Evolutionary conservation across 2,329 filamentous ascomycete genomes (phyloP).

Genomic region (Aspergillus sp.): DNA sequence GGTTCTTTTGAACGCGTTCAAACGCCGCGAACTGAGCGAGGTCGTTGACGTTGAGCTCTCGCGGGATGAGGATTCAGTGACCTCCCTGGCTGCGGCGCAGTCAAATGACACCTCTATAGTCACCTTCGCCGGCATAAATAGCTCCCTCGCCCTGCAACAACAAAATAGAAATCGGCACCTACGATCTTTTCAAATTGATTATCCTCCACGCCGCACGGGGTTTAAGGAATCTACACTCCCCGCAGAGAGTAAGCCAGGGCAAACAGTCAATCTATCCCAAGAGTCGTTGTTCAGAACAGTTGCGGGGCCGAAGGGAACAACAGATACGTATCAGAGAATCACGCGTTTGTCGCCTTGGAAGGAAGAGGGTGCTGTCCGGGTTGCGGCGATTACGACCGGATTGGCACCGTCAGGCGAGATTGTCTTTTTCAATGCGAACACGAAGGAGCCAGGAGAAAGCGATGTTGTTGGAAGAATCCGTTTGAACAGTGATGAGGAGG

Average conservation of each 20-base stretch:
- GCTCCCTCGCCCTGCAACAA: slow-evolving; percentile 68
- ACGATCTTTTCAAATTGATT: slow-evolving; percentile 67
- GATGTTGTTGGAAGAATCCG: slow-evolving; percentile 57
- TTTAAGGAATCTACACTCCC: slow-evolving; percentile 17
- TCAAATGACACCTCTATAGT: slow-evolving; percentile 54
- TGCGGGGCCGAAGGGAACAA: slow-evolving; percentile 28
- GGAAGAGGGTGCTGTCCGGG: slow-evolving; percentile 56
- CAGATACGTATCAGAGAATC: slow-evolving; percentile 61
- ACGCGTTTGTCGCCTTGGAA: slow-evolving; percentile 57
- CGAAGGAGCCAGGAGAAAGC: slow-evolving; percentile 49
- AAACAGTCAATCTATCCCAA: slow-evolving; percentile 51
- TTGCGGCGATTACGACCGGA: slow-evolving; percentile 78
- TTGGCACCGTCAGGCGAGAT: slow-evolving; percentile 75
- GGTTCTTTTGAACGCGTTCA: slow-evolving; percentile 71
- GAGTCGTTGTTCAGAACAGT: slow-evolving; percentile 51
- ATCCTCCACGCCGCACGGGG: slow-evolving; percentile 48
- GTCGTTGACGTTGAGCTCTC: slow-evolving; percentile 74
- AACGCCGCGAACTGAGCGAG: slow-evolving; percentile 62
- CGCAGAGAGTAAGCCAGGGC: slow-evolving; percentile 27
- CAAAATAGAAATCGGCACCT: slow-evolving; percentile 83
- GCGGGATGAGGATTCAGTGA: slow-evolving; percentile 84
- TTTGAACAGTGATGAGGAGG: slow-evolving; percentile 53
- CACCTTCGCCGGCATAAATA: slow-evolving; percentile 80
- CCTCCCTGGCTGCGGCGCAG: slow-evolving; percentile 71
- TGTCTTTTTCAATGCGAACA: slow-evolving; percentile 72